phyloP scores from a whole-genome alignment of 768 basidiomycete species.

The Pholiota molesta region DNA sequence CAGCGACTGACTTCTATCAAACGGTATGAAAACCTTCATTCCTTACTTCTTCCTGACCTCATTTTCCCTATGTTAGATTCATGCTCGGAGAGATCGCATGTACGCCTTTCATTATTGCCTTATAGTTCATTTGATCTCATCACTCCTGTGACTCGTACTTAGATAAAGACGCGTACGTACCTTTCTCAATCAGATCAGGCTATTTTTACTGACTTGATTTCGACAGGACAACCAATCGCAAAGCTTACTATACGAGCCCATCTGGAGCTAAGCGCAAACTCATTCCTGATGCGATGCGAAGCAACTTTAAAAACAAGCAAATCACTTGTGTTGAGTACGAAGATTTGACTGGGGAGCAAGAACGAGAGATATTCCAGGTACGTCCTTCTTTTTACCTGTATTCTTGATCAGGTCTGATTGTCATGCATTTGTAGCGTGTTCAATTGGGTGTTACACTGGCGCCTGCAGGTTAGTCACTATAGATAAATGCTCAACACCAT shows the following conservation, averaged over 20 bases:
- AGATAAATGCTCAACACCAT: too few relatives aligned
- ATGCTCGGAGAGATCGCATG: slow-evolving; percentile 8
- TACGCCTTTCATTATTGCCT: background rate
- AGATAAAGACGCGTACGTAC: slow-evolving; percentile 27
- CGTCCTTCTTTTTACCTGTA: slow-evolving; percentile 8
- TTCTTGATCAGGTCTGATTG: background rate
- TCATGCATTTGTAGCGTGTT: slow-evolving; percentile 41
- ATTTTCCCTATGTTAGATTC: slow-evolving; percentile 5
- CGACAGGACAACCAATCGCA: slow-evolving; percentile 23
- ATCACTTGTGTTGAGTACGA: slow-evolving; percentile 59
- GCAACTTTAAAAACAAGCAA: slow-evolving; percentile 46
- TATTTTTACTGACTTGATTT: background rate
- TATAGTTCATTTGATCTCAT: background rate
- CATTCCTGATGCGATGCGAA: slow-evolving; percentile 25
- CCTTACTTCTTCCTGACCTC: background rate
- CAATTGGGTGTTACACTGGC: slow-evolving; percentile 54
- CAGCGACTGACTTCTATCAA: slow-evolving; percentile 70
- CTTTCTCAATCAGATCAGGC: background rate
- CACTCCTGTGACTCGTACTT: background rate
- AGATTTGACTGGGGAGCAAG: slow-evolving; percentile 50
- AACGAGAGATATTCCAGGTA: slow-evolving; percentile 70
- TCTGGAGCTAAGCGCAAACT: slow-evolving; percentile 22
- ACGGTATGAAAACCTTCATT: slow-evolving; percentile 37
- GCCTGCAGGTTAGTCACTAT: slow-evolving; percentile 41
- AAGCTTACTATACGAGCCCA: slow-evolving; percentile 27